Evolutionary conservation across 148 eudicot species (phyloP), one percentile per base, ranked within the genome.

Genomic region (Chenopodium formosanum): DNA sequence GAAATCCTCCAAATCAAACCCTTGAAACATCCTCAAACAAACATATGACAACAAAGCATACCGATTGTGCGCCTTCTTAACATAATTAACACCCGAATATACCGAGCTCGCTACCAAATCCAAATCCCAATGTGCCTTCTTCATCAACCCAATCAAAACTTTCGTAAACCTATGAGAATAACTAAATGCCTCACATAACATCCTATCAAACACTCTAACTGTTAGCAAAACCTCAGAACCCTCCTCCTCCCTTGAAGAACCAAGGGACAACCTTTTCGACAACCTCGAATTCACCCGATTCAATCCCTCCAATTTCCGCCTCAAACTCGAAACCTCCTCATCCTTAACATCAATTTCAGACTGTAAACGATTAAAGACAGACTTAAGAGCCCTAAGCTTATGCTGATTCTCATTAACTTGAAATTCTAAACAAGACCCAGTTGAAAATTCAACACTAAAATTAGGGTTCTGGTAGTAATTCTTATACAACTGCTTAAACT

Each of bases 391-490:
- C 81, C 99, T 89, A 63, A 95, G 93, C 87, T 92, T 95, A 88
- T 91, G 92, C 90, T 95, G 99, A 86, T 95, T 93, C 92, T 95
- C 99, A 83, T 93, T 91, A 58, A 95, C 99, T 84, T 92, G 97
- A 44, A 92, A 90, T 79, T 95, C 99, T 70, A 90, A 87, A 70
- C 90, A 88, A 66, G 99, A 92, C 88, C 91, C 94, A 75, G 86
- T 83, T 44, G 90, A 80, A 60, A 89, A 89, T 73, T 92, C 93
- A 58, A 84, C 37, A 78, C 77, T 79, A 75, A 83, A 85, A 79
- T 76, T 84, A 66, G 91, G 86, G 69, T 87, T 87, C 20, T 66
- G 80, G 32, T 85, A 79, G 67, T 86, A 86, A 79, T 79, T 84
- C 78, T 73, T 88, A 79, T 91, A 91, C 86, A 89, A 77, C 11